These are phyloP conservation scores for Tylopilus sp. DNA, from an alignment of 1,284 basidiomycete species.

Conservation along the genomic window DNA sequence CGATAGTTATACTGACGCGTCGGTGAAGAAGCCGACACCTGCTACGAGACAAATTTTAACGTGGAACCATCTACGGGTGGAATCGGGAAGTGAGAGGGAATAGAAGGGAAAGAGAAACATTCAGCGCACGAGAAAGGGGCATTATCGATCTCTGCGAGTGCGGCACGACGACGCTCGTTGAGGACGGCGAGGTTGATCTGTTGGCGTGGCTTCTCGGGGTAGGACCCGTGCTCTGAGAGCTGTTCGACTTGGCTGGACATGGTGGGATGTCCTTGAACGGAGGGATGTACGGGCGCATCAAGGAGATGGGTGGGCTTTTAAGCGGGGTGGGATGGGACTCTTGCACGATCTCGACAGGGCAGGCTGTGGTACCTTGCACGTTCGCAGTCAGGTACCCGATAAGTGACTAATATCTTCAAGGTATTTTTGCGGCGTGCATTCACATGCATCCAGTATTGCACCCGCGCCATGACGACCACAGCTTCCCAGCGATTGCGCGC, in stretches of 20 bases:
- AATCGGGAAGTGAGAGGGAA: not conserved
- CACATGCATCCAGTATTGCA: no score
- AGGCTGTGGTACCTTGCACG: conserved; percentile 23
- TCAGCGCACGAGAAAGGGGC: conserved; percentile 61
- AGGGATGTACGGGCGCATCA: no score
- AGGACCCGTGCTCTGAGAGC: conserved; percentile 31
- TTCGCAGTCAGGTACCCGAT: conserved; percentile 6
- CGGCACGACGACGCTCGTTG: conserved; percentile 59
- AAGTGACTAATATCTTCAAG: not conserved
- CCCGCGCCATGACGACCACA: conserved; percentile 34
- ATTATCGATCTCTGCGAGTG: conserved; percentile 71
- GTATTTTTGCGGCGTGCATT: not conserved
- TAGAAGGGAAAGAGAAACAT: not conserved
- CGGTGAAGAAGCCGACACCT: conserved; percentile 79
- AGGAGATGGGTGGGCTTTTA: conserved; percentile 17
- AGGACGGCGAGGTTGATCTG: conserved; percentile 12
- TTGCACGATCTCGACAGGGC: not conserved
- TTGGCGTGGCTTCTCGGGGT: conserved; percentile 22
- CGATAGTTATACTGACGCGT: conserved; percentile 50
- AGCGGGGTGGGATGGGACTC: not conserved
- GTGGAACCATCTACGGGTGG: conserved; percentile 52
- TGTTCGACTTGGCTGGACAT: conserved; percentile 24
- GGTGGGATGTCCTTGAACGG: no score
- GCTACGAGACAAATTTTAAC: conserved; percentile 69
- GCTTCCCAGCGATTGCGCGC: conserved; percentile 49